These are phyloP conservation scores for Microsporum canis DNA, from an alignment of 2,329 filamentous ascomycete species.

Conservation along the genomic window DNA sequence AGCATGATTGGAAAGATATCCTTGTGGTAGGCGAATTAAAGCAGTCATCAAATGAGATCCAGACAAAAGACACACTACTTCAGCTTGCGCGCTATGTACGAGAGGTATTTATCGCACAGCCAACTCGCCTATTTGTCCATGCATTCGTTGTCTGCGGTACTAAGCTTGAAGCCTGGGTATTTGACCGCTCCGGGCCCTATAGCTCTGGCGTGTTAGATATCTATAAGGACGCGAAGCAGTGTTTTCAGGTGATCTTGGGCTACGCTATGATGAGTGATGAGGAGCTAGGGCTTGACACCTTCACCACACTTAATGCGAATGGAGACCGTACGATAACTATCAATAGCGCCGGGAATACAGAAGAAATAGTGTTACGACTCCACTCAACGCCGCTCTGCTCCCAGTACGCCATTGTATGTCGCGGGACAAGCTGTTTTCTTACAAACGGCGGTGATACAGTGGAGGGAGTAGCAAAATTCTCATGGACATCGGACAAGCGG, in stretches of 20 bases:
- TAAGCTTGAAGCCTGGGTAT: conserved; percentile 24
- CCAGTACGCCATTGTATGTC: conserved; percentile 17
- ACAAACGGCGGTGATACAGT: conserved; percentile 9
- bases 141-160: conserved; percentile 20
- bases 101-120: conserved; percentile 17
- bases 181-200: conserved; percentile 26
- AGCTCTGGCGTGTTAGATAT: conserved; percentile 24
- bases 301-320: conserved; percentile 15
- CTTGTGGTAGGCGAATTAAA: conserved; percentile 14
- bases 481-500: conserved; percentile 23
- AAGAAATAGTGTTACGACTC: background rate
- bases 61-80: conserved; percentile 10
- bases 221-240: conserved; percentile 20
- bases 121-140: conserved; percentile 23
- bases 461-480: conserved; percentile 24
- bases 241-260: conserved; percentile 20
- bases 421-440: conserved; percentile 19
- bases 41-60: conserved; percentile 1
- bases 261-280: conserved; percentile 25
- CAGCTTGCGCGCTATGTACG: conserved; percentile 14
- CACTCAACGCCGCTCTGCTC: background rate
- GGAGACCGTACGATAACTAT: background rate
- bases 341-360: background rate
- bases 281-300: conserved; percentile 24
- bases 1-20: conserved; percentile 16